Conservation (phyloP, 164 flowering plant genomes). For the Chimonanthus praecox region DNA sequence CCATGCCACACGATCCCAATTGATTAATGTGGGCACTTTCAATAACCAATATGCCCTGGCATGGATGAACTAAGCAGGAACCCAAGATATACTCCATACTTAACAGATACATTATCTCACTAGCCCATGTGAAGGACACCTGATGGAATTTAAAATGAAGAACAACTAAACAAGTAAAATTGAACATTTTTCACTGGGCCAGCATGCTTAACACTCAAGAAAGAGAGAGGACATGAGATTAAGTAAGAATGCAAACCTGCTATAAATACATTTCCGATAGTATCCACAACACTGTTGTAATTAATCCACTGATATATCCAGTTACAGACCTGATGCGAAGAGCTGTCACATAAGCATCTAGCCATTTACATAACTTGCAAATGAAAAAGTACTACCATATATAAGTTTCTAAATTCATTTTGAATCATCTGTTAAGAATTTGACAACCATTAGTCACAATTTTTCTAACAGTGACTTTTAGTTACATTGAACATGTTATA, state of each 20-base stretch:
- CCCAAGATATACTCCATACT: too few relatives aligned
- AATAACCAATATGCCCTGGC: too few relatives aligned
- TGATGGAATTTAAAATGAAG: too few relatives aligned
- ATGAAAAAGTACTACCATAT: not conserved
- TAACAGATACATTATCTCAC: too few relatives aligned
- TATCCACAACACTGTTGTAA: constrained; percentile 57
- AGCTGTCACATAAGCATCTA: not conserved
- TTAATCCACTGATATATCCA: constrained; percentile 87
- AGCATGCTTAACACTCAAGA: too few relatives aligned
- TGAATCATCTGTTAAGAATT: not conserved
- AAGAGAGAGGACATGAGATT: too few relatives aligned
- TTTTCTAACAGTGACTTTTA: not conserved
- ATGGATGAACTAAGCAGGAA: too few relatives aligned
- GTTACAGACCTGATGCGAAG: constrained; percentile 56
- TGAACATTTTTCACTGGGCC: too few relatives aligned
- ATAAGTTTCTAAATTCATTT: not conserved
- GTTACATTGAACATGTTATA: not conserved
- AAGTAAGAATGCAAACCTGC: constrained; percentile 50
- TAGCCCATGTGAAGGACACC: too few relatives aligned
- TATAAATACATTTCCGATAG: constrained; percentile 72
- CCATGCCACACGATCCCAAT: too few relatives aligned
- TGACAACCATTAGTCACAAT: not conserved
- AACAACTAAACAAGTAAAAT: too few relatives aligned
- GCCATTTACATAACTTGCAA: constrained; percentile 1
- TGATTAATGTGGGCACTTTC: too few relatives aligned